Conservation (phyloP, 805 yeast species). For the Candida koratica region DNA sequence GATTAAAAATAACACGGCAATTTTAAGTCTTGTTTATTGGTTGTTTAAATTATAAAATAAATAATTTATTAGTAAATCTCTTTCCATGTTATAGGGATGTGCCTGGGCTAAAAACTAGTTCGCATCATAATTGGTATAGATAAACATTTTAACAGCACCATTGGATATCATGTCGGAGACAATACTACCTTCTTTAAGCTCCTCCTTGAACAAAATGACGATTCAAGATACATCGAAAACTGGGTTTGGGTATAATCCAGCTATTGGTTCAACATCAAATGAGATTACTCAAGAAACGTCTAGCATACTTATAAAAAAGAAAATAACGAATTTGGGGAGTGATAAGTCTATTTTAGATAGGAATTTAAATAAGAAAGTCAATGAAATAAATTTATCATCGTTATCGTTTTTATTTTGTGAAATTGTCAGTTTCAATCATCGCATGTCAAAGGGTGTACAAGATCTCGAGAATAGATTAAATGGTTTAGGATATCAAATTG, state of each 20-base stretch:
- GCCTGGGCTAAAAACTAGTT: background rate
- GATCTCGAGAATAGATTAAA: constrained; percentile 58
- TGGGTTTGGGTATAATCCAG: constrained; percentile 44
- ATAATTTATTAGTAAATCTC: background rate
- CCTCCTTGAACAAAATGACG: constrained; percentile 27
- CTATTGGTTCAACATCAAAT: constrained; percentile 40
- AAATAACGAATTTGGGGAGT: constrained; percentile 29
- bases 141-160: background rate
- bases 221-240: constrained; percentile 23
- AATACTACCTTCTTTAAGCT: constrained; percentile 27
- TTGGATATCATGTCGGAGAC: constrained; percentile 25
- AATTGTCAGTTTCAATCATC: constrained; percentile 61
- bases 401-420: constrained; percentile 69
- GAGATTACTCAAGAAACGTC: constrained; percentile 37
- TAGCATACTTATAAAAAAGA: constrained; percentile 29
- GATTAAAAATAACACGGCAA: no score
- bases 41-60: no score
- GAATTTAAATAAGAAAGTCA: constrained; percentile 56
- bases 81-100: background rate
- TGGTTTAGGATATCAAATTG: constrained; percentile 73
- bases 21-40: no score
- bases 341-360: constrained; percentile 59
- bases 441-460: constrained; percentile 59
- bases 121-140: constrained; percentile 1
- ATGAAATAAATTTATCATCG: constrained; percentile 64